These are phyloP conservation scores for Piloderma croceum DNA, from an alignment of 768 basidiomycete genomes.

Conservation along the genomic window DNA sequence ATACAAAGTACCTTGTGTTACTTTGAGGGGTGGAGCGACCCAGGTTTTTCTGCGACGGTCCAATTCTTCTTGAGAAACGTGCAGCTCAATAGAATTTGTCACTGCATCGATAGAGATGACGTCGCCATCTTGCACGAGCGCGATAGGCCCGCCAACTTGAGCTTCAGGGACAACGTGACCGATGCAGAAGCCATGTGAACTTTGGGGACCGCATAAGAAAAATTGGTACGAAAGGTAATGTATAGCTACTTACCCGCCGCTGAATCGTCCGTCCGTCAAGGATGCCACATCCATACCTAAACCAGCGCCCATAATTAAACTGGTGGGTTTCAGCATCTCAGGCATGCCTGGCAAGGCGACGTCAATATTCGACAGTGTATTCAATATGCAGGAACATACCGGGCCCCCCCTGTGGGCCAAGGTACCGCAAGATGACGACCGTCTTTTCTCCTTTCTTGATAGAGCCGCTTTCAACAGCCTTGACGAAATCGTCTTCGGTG, in stretches of 20 bases:
- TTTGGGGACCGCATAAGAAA: constrained; percentile 26
- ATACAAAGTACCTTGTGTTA: constrained; percentile 73
- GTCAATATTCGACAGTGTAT: constrained; percentile 8
- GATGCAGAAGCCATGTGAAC: constrained; percentile 94
- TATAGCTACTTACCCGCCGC: constrained; percentile 72
- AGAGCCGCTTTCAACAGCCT: constrained; percentile 80
- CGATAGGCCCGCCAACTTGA: constrained; percentile 90
- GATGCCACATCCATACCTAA: constrained; percentile 94
- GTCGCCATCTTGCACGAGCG: constrained; percentile 85
- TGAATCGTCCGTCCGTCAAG: constrained; percentile 96
- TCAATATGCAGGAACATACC: constrained; percentile 42
- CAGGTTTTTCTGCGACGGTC: constrained; percentile 64
- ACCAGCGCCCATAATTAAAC: constrained; percentile 97
- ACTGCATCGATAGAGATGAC: constrained; percentile 84
- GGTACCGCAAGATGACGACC: constrained; percentile 89
- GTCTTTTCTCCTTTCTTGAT: constrained; percentile 97
- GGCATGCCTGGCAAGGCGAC: constrained; percentile 72
- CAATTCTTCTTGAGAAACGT: constrained; percentile 76
- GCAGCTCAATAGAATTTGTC: constrained; percentile 75
- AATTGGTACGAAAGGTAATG: constrained; percentile 5
- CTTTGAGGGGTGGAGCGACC: constrained; percentile 84
- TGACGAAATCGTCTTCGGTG: constrained; percentile 79
- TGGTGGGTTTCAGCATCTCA: constrained; percentile 98
- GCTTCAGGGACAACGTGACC: constrained; percentile 98
- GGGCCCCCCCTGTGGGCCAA: constrained; percentile 95